Evolutionary conservation across 2,329 filamentous ascomycete genomes (phyloP), one percentile per base, ranked within the genome.

Genomic region (Celoporthe dispersa): DNA sequence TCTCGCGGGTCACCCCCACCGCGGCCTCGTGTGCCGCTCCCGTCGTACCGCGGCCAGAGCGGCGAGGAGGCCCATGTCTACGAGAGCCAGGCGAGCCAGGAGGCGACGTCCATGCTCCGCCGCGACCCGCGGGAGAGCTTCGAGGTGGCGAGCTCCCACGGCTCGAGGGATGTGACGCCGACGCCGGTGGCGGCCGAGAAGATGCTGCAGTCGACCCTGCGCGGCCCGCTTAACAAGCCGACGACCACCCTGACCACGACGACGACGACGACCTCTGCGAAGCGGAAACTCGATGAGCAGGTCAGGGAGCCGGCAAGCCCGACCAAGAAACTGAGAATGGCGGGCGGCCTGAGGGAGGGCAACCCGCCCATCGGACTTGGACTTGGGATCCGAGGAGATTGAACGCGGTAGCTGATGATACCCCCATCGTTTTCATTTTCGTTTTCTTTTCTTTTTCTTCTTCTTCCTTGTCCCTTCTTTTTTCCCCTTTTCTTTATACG

Each of bases 51-150:
- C 60, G 67, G 71, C 53, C 62, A 64, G 25, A 22, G 67, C 22
- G 74, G 72, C 68, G 81, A 82, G 19, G 84, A 92, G 55, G 87
- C 92, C 73, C 89, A 91, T 59, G 81, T 94, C 0, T 87, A 85
- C 44, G 91, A 91, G 75, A 94, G 91, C 69, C 92, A 93, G 76
- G 93, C 93, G 11, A 94, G 91, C 75, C 91, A 92, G 73, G 89
- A 90, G 60, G 93, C 94, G 1, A 90, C 91, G 2, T 90, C 89
- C 74, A 90, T 95, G 89, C 85, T 93, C 72, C 90, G 91, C 22
- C 85, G 88, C 51, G 84, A 88, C 65, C 80, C 85, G 1, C 81
- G 84, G 12, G 82, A 85, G 76, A 86, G 84, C 72, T 86, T 87
- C 33, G 86, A 87, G 57, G 80, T 85, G 3, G 82, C 81, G 0